A percentile compares a stretch with the other conserved stretches of the same genome.
These are phyloP conservation scores for Sclerotinia subarctica DNA, from an alignment of 2,329 filamentous ascomycete species.

Conservation along the genomic window DNA sequence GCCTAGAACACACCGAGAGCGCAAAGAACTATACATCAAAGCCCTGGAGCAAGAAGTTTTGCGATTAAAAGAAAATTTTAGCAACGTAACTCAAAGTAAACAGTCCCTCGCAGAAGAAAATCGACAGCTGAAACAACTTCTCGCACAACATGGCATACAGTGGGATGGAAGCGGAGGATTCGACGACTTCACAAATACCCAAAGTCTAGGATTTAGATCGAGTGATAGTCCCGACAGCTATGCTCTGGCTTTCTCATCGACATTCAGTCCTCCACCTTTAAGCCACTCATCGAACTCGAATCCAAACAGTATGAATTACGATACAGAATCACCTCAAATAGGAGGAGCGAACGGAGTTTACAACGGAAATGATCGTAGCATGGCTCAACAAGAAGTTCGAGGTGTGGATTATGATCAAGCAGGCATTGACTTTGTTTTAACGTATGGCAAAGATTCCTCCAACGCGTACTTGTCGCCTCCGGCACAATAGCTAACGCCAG, in stretches of 20 bases:
- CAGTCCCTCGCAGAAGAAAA: constrained; percentile 77
- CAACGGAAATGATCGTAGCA: constrained; percentile 26
- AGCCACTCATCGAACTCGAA: constrained; percentile 26
- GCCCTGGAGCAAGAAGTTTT: constrained; percentile 88
- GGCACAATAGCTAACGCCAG: constrained; percentile 50
- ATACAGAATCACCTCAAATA: constrained; percentile 2
- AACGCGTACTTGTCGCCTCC: constrained; percentile 65
- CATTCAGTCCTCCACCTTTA: constrained; percentile 35
- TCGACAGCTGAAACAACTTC: constrained; percentile 60
- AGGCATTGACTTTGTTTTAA: constrained; percentile 86
- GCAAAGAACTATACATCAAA: constrained; percentile 95
- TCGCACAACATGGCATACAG: constrained; percentile 52
- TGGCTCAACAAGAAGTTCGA: constrained; percentile 36
- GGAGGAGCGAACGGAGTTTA: background rate
- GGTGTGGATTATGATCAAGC: constrained; percentile 73
- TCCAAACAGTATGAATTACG: constrained; percentile 9
- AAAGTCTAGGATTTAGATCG: constrained; percentile 48
- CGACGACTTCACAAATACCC: constrained; percentile 42
- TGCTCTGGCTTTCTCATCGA: constrained; percentile 43
- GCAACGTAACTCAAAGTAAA: constrained; percentile 70
- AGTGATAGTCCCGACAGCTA: constrained; percentile 63
- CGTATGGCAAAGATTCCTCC: constrained; percentile 65
- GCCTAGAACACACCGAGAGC: constrained; percentile 85
- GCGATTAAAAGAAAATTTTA: constrained; percentile 81
- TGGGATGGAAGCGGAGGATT: constrained; percentile 37